A percentile compares a stretch with the other conserved stretches of the same genome.
These are phyloP conservation scores for Peribolospora kevripleyi DNA, from an alignment of 768 basidiomycete species.

Conservation along the genomic window DNA sequence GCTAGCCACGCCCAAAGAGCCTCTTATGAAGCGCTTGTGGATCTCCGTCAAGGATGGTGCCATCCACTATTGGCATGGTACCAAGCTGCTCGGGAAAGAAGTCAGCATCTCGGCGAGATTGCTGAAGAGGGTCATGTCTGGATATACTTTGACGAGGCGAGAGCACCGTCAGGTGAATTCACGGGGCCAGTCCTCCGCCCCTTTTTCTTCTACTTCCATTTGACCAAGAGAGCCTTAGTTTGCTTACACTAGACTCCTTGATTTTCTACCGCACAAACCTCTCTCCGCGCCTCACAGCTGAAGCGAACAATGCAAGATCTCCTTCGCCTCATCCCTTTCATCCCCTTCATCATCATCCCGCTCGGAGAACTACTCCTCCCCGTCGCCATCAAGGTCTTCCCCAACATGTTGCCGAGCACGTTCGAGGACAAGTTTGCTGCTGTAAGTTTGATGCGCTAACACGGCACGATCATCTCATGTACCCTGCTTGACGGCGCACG, in stretches of 20 bases:
- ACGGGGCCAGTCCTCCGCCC: no score
- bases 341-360: constrained; percentile 79
- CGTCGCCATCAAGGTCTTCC: constrained; percentile 87
- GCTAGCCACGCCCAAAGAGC: constrained; percentile 10
- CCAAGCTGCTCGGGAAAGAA: constrained; percentile 80
- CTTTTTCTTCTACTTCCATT: no score
- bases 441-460: constrained; percentile 24
- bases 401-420: constrained; percentile 93
- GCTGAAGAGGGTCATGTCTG: constrained; percentile 77
- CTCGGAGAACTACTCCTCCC: constrained; percentile 97
- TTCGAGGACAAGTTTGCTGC: constrained; percentile 94
- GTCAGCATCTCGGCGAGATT: constrained; percentile 68
- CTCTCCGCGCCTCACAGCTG: constrained; percentile 29
- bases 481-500: not conserved
- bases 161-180: constrained; percentile 63
- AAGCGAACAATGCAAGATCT: constrained; percentile 82
- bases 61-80: constrained; percentile 87
- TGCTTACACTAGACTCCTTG: no score
- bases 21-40: constrained; percentile 38
- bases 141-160: constrained; percentile 68
- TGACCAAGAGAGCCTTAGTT: not conserved
- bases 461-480: not conserved
- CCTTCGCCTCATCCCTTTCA: constrained; percentile 77
- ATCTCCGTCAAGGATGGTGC: constrained; percentile 87
- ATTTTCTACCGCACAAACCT: no score